Percentiles rank a stretch among this genome's conserved stretches.
Evolutionary conservation across 305 asterid genomes (phyloP).

Genomic region (Fraxinus sp.): DNA sequence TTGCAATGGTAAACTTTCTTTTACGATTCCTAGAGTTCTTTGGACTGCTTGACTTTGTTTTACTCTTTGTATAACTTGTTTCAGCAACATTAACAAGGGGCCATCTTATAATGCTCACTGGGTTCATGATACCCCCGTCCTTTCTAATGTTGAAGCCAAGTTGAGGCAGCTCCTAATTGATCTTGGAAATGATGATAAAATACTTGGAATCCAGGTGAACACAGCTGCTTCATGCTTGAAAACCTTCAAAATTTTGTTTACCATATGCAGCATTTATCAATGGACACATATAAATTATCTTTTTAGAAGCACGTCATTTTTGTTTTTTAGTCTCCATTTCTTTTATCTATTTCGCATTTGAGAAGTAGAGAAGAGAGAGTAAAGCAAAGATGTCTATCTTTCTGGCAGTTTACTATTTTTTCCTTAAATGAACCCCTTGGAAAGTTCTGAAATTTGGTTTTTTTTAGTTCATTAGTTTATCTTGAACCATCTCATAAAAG

Average conservation of each 20-base stretch:
- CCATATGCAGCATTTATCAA: background rate
- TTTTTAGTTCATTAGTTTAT: background rate
- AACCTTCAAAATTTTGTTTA: conserved; percentile 1
- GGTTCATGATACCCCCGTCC: conserved; percentile 75
- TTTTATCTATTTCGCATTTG: background rate
- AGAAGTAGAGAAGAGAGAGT: background rate
- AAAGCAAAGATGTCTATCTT: background rate
- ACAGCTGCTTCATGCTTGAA: conserved; percentile 15
- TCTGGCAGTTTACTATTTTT: background rate
- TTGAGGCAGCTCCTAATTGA: conserved; percentile 77
- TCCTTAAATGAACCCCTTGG: background rate
- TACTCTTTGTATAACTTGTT: conserved; percentile 30
- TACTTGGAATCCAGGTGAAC: conserved; percentile 94
- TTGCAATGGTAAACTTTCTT: conserved; percentile 61
- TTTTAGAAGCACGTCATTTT: background rate
- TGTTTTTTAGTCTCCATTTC: background rate
- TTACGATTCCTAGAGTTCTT: conserved; percentile 16
- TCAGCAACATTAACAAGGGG: conserved; percentile 71
- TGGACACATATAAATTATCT: background rate
- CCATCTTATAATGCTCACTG: conserved; percentile 66
- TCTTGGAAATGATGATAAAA: conserved; percentile 80
- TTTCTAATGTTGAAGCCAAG: conserved; percentile 81
- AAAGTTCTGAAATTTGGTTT: background rate
- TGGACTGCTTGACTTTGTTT: conserved; percentile 28
- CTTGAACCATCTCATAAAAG: background rate